Base-by-base conservation (phyloP, 495 filamentous ascomycete species). In the Penicillium antarcticum region DNA sequence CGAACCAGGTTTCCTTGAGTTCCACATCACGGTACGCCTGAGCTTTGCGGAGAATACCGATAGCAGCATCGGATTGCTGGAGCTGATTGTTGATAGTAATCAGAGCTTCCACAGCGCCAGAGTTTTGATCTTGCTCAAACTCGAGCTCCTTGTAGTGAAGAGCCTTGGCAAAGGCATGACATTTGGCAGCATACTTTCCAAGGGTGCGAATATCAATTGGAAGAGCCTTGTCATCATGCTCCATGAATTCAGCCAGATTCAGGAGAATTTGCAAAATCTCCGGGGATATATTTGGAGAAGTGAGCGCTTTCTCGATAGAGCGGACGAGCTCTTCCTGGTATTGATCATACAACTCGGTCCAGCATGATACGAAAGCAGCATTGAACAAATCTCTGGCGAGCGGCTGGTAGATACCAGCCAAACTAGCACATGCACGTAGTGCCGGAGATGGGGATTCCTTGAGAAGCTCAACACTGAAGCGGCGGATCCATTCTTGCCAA, bases 81-180 rank as follows among this genome's bases (percentile, higher is more conserved):
- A 98, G 78, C 62, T 97, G 91, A 59, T 98, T 98, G 71, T 98
- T 98, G 70, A 99, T 97, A 11, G 89, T 92, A 45, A 99, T 99
- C 41, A 99, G 73, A 4, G 95, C 94, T 67, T 99, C 94, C 1
- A 97, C 94, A 13, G 95, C 91, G 47, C 85, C 87, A n/a, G 90
- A 87, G 55, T 90, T 96, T 58, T 97, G 94, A 60, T 99, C 95
- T 56, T 96, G 91, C 40, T 97, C 84, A 63, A 97, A 99, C 59
- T 99, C 94, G 2, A 99, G 78, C 66, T 99, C 94, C 61, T 99
- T 99, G 75, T 97, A 99, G 56, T 99, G 94, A 16, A 99, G 79
- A 9, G 94, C 94, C 66, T 99, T 99, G 14, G 94, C 94, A 66
- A 94, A 97, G 5, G 94, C 94, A 70, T 99, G 94, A 46, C 95